phyloP scores from a whole-genome alignment of 768 basidiomycete genomes.

The Termitomyces sp. region DNA sequence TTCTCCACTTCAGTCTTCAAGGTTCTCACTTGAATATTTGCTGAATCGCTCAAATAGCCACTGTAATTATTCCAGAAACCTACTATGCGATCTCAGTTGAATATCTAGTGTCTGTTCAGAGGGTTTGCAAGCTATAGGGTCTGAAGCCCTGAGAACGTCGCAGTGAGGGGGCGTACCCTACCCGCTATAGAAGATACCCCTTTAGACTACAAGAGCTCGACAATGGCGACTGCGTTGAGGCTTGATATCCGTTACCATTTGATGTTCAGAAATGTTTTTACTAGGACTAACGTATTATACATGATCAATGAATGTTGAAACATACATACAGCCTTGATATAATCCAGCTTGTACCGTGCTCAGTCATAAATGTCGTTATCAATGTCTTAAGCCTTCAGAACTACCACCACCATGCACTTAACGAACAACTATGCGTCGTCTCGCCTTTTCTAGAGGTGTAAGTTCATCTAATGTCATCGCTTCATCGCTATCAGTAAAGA shows the following conservation, averaged over 20 bases:
- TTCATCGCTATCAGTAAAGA: slow-evolving; percentile 16
- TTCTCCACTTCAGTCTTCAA: too few relatives aligned
- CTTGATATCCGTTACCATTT: not conserved
- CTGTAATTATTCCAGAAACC: too few relatives aligned
- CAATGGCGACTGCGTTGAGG: too few relatives aligned
- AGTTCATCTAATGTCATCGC: slow-evolving; percentile 44
- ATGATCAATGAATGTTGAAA: not conserved
- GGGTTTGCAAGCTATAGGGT: too few relatives aligned
- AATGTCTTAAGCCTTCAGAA: not conserved
- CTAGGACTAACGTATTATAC: not conserved
- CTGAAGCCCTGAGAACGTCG: too few relatives aligned
- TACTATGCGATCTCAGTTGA: too few relatives aligned
- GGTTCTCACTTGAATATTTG: too few relatives aligned
- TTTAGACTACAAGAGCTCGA: too few relatives aligned
- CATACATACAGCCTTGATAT: not conserved
- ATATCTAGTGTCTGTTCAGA: too few relatives aligned
- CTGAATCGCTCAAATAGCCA: too few relatives aligned
- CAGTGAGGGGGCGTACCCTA: too few relatives aligned
- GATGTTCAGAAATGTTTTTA: not conserved
- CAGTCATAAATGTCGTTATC: slow-evolving; percentile 7
- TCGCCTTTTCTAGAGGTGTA: slow-evolving; percentile 65
- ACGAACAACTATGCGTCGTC: slow-evolving; percentile 35
- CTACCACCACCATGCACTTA: not conserved
- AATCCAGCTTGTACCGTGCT: not conserved
- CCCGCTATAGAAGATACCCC: too few relatives aligned